Evolutionary conservation across 805 yeast species (phyloP).

Genomic region (Ogataea sp.): DNA sequence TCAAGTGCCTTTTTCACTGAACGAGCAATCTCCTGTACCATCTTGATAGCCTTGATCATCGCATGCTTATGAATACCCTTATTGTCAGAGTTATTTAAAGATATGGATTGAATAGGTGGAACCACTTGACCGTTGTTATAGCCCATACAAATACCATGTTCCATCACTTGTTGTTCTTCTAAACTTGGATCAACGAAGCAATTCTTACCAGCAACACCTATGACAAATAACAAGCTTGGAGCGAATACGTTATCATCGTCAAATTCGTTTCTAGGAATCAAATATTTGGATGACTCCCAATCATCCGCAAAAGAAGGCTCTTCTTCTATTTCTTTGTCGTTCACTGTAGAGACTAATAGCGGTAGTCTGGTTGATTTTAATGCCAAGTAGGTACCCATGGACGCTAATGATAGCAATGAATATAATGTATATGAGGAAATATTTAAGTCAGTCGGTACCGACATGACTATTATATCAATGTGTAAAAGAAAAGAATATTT

Average conservation of each 20-base stretch:
- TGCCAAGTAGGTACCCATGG: constrained; percentile 77
- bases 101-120: constrained; percentile 67
- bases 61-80: constrained; percentile 46
- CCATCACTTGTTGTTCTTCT: constrained; percentile 85
- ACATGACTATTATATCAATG: constrained; percentile 73
- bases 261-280: constrained; percentile 29
- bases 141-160: constrained; percentile 70
- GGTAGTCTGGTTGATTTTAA: constrained; percentile 74
- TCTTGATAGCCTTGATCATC: constrained; percentile 44
- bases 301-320: constrained; percentile 89
- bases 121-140: constrained; percentile 62
- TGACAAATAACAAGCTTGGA: constrained; percentile 72
- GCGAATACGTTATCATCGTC: constrained; percentile 25
- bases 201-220: constrained; percentile 66
- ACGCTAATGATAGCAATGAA: constrained; percentile 46
- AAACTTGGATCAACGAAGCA: constrained; percentile 77
- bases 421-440: constrained; percentile 64
- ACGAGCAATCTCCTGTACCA: constrained; percentile 55
- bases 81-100: constrained; percentile 41
- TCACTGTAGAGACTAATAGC: constrained; percentile 55
- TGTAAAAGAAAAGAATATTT: constrained; percentile 69
- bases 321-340: constrained; percentile 66
- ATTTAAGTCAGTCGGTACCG: constrained; percentile 37
- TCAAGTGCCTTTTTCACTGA: constrained; percentile 55
- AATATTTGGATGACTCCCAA: constrained; percentile 51